Evolutionary conservation across 202 grass and related monocot genomes (phyloP).

Genomic region (Hordeum pubiflorum): DNA sequence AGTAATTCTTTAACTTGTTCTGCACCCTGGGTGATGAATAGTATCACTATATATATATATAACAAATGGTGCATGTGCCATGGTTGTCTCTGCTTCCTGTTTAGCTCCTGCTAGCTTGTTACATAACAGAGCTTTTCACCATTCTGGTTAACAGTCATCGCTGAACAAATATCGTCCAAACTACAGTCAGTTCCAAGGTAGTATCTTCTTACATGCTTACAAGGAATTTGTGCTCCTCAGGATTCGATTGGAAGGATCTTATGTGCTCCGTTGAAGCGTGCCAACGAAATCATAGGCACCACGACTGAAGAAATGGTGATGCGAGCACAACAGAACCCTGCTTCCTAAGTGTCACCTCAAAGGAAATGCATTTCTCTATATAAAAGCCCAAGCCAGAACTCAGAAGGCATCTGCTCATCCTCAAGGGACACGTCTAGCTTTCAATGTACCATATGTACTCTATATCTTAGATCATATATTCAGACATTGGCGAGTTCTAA

Average conservation of each 20-base stretch:
- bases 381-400: neutral
- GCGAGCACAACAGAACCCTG: conserved; percentile 47
- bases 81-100: neutral
- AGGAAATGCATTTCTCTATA: neutral
- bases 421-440: neutral
- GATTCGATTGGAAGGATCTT: conserved; percentile 61
- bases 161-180: neutral
- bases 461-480: neutral
- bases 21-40: too few relatives aligned
- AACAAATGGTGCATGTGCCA: neutral
- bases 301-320: conserved; percentile 90
- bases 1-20: too few relatives aligned
- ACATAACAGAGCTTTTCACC: neutral
- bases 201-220: neutral
- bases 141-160: neutral
- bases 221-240: conserved; percentile 20
- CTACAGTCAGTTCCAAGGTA: neutral
- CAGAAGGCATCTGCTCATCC: neutral
- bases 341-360: neutral
- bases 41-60: neutral
- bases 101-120: neutral
- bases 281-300: conserved; percentile 90
- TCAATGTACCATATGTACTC: too few relatives aligned
- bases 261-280: conserved; percentile 63
- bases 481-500: neutral